These are phyloP conservation scores for Fusarium dlaminii DNA, from an alignment of 2,329 filamentous ascomycete species.

Conservation along the genomic window DNA sequence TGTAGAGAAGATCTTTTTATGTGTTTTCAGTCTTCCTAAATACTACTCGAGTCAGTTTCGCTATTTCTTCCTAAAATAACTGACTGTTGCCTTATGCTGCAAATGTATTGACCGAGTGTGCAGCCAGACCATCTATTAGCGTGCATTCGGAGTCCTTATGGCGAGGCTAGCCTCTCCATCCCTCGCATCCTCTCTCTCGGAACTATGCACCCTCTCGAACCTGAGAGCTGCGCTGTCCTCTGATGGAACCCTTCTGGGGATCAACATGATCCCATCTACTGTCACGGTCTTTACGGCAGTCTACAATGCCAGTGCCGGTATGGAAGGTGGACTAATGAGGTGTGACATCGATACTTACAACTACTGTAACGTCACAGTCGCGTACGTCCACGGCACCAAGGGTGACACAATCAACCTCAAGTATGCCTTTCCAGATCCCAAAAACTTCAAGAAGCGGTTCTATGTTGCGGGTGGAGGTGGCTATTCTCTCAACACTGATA, in stretches of 20 bases:
- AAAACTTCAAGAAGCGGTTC: neutral
- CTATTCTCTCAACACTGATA: conserved; percentile 36
- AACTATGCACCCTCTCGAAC: neutral
- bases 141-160: neutral
- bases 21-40: rapidly evolving
- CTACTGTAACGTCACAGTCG: conserved; percentile 4
- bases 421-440: neutral
- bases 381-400: neutral
- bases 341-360: neutral
- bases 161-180: neutral
- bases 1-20: neutral
- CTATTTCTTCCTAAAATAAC: too few species aligned
- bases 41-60: rapidly evolving
- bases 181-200: neutral
- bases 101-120: too few species aligned
- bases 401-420: neutral
- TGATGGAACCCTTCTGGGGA: neutral
- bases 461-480: conserved; percentile 1
- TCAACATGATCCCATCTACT: neutral
- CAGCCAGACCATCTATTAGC: too few species aligned
- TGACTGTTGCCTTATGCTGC: too few species aligned
- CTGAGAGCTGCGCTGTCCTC: neutral
- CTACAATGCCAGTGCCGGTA: neutral
- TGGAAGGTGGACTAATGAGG: neutral
- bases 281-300: neutral